phyloP scores from a whole-genome alignment of 805 yeast species.

The Nakazawaea populi region DNA sequence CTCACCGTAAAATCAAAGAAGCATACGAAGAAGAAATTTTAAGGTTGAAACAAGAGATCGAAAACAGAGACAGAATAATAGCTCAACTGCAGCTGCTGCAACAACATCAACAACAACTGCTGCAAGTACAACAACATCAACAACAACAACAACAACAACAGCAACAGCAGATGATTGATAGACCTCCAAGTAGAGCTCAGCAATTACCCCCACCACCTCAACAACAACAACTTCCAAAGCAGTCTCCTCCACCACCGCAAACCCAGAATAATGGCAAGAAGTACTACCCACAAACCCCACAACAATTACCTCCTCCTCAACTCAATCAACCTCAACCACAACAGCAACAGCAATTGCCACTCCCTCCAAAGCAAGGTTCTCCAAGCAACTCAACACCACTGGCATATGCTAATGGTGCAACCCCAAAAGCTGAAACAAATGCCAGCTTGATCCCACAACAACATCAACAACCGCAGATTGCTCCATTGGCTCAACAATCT shows the following conservation, averaged over 20 bases:
- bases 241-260: constrained; percentile 25
- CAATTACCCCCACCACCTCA: constrained; percentile 20
- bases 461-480: constrained; percentile 16
- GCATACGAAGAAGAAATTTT: constrained; percentile 91
- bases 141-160: constrained; percentile 31
- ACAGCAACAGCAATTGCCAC: constrained; percentile 15
- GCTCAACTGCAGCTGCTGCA: constrained; percentile 33
- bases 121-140: constrained; percentile 32
- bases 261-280: constrained; percentile 9
- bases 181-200: constrained; percentile 5
- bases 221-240: constrained; percentile 23
- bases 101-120: constrained; percentile 38
- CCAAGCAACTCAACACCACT: constrained; percentile 12
- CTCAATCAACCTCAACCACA: constrained; percentile 19
- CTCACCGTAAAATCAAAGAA: constrained; percentile 92
- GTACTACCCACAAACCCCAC: constrained; percentile 20
- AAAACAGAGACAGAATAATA: constrained; percentile 63
- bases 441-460: constrained; percentile 4
- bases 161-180: constrained; percentile 15
- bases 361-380: constrained; percentile 16
- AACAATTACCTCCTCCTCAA: constrained; percentile 30
- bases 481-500: constrained; percentile 21
- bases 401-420: constrained; percentile 11
- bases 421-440: constrained; percentile 10
- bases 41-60: constrained; percentile 80